These are phyloP conservation scores for Daldinia eschscholtzii DNA, from an alignment of 2,329 filamentous ascomycete genomes.

Conservation along the genomic window DNA sequence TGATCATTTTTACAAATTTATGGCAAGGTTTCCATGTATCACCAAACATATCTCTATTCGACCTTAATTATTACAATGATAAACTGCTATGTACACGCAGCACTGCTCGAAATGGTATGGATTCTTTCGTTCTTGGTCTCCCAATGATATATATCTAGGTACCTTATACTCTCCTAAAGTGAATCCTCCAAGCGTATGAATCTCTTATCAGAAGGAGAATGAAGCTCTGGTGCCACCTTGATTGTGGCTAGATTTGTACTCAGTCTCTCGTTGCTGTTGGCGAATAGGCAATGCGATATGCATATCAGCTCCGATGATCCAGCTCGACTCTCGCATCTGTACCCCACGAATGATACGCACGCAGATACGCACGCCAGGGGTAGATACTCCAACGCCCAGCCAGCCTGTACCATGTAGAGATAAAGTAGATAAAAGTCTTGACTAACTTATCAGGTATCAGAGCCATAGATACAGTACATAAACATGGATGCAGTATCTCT, in stretches of 20 bases:
- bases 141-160: slow-evolving; percentile 12
- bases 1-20: background rate
- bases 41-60: background rate
- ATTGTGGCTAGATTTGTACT: slow-evolving; percentile 10
- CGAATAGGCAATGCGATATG: slow-evolving; percentile 30
- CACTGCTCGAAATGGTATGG: background rate
- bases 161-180: slow-evolving; percentile 5
- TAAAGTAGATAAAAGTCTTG: slow-evolving; percentile 23
- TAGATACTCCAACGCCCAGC: slow-evolving; percentile 12
- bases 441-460: slow-evolving; percentile 28
- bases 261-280: background rate
- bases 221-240: slow-evolving; percentile 2
- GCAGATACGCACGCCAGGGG: slow-evolving; percentile 1
- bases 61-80: background rate
- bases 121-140: background rate
- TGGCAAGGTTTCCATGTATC: background rate
- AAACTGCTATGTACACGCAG: background rate
- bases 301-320: slow-evolving; percentile 10
- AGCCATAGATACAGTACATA: slow-evolving; percentile 19
- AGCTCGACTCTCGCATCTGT: slow-evolving; percentile 22
- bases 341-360: slow-evolving; percentile 31
- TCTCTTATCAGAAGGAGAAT: slow-evolving; percentile 32
- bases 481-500: slow-evolving; percentile 33
- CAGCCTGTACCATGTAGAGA: slow-evolving; percentile 23
- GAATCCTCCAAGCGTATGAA: slow-evolving; percentile 10